Percentiles rank a stretch among this genome's conserved stretches.
Evolutionary conservation across 2,329 filamentous ascomycete genomes (phyloP).

Genomic region (Byssothecium circinans): DNA sequence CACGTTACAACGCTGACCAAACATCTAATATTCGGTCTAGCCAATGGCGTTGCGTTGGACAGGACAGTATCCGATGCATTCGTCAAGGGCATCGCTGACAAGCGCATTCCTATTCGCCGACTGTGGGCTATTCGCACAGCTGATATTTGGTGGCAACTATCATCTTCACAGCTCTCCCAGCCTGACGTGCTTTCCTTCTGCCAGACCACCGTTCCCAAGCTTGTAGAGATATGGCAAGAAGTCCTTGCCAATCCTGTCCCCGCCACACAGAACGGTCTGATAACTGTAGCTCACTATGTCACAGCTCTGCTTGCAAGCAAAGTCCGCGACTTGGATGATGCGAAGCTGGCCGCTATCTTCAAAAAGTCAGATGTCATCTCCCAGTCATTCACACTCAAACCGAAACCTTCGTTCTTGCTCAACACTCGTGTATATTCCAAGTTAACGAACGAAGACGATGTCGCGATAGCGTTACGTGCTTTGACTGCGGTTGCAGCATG

Average conservation of each 20-base stretch:
- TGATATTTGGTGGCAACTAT: conserved; percentile 65
- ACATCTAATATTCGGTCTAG: conserved; percentile 65
- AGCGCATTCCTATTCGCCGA: conserved; percentile 74
- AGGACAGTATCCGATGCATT: conserved; percentile 71
- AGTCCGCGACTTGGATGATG: conserved; percentile 56
- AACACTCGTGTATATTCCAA: conserved; percentile 86
- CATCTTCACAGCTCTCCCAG: conserved; percentile 52
- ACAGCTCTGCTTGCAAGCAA: conserved; percentile 62
- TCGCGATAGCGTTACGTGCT: conserved; percentile 74
- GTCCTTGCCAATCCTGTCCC: conserved; percentile 74
- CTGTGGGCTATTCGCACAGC: conserved; percentile 79
- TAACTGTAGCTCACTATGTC: conserved; percentile 76
- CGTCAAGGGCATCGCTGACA: conserved; percentile 81
- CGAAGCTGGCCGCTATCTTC: conserved; percentile 59
- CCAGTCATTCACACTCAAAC: conserved; percentile 68
- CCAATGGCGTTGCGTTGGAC: conserved; percentile 62
- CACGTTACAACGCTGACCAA: conserved; percentile 73
- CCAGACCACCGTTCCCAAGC: conserved; percentile 54
- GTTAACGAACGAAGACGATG: conserved; percentile 71
- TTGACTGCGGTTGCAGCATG: conserved; percentile 63
- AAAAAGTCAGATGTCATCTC: conserved; percentile 66
- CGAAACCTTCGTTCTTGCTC: conserved; percentile 85
- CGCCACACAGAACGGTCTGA: conserved; percentile 79
- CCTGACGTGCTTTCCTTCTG: conserved; percentile 52
- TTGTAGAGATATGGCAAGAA: conserved; percentile 76